phyloP scores from a whole-genome alignment of 2,329 filamentous ascomycete genomes.

The Penicillium decumbens region DNA sequence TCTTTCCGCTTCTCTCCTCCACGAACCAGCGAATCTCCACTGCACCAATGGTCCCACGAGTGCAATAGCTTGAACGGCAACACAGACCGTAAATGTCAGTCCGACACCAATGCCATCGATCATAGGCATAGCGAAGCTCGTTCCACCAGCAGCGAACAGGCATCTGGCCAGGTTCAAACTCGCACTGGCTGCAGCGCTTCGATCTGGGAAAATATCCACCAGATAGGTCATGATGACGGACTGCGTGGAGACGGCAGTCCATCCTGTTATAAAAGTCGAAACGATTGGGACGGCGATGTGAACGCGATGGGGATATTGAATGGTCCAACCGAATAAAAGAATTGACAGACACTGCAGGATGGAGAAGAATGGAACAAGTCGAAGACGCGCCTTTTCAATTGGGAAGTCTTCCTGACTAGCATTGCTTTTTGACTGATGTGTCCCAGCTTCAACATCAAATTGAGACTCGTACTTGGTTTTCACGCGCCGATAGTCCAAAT shows the following conservation, averaged over 20 bases:
- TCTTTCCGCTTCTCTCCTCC: conserved; percentile 29
- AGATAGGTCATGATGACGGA: conserved; percentile 51
- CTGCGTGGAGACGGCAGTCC: conserved; percentile 49
- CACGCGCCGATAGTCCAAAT: conserved; percentile 48
- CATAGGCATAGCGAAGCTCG: conserved; percentile 49
- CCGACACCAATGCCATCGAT: conserved; percentile 47
- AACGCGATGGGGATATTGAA: conserved; percentile 41
- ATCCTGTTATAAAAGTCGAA: conserved; percentile 51
- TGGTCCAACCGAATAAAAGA: conserved; percentile 52
- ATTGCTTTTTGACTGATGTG: neutral
- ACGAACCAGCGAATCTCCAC: conserved; percentile 42
- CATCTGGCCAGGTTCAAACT: conserved; percentile 53
- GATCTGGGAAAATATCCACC: conserved; percentile 50
- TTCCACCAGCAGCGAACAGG: conserved; percentile 50
- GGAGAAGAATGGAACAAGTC: conserved; percentile 46
- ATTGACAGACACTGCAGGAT: conserved; percentile 46
- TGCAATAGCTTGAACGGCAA: conserved; percentile 43
- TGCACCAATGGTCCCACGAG: conserved; percentile 46
- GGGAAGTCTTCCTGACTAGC: conserved; percentile 37
- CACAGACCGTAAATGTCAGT: conserved; percentile 47
- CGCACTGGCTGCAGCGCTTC: conserved; percentile 51
- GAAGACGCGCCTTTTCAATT: conserved; percentile 50
- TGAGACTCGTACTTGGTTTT: conserved; percentile 28
- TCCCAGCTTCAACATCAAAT: neutral
- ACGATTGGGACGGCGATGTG: conserved; percentile 50